Conservation (phyloP, 2,329 filamentous ascomycete genomes). For the Cylindrodendrum hubeiense region DNA sequence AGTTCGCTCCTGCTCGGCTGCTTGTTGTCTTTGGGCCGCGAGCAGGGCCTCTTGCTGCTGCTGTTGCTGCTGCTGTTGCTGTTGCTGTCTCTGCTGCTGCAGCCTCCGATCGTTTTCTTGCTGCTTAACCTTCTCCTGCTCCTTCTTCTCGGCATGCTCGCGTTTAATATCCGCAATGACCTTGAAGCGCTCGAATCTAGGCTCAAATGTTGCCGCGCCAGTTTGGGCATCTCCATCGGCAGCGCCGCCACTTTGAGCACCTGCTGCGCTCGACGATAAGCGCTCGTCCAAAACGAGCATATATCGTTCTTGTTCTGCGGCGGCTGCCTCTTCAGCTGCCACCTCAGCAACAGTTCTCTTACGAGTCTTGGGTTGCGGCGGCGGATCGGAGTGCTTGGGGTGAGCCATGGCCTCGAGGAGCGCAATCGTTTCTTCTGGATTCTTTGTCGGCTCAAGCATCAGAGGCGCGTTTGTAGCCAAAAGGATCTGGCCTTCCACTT, state of each 20-base stretch:
- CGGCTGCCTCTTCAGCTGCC: constrained; percentile 92
- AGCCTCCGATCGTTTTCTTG: constrained; percentile 69
- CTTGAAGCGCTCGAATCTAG: constrained; percentile 92
- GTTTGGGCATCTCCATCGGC: constrained; percentile 80
- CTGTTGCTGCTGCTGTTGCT: constrained; percentile 58
- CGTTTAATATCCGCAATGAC: constrained; percentile 86
- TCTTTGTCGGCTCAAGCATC: constrained; percentile 81
- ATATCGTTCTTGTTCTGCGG: constrained; percentile 88
- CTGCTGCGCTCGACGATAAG: constrained; percentile 70
- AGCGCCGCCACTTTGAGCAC: constrained; percentile 67
- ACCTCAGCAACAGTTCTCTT: constrained; percentile 96
- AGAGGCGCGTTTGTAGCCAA: constrained; percentile 80
- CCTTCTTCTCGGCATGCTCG: constrained; percentile 81
- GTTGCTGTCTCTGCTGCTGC: constrained; percentile 58
- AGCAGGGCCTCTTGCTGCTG: constrained; percentile 58
- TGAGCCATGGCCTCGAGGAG: constrained; percentile 80
- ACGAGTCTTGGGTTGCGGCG: constrained; percentile 87
- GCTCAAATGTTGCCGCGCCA: constrained; percentile 81
- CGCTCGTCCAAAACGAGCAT: constrained; percentile 95
- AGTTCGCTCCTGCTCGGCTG: constrained; percentile 55
- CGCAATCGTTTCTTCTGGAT: constrained; percentile 74
- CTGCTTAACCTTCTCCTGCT: constrained; percentile 79
- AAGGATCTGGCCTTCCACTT: constrained; percentile 82
- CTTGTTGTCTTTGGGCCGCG: constrained; percentile 60
- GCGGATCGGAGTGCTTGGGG: constrained; percentile 80